Evolutionary conservation across 2,329 filamentous ascomycete genomes (phyloP), one percentile per base, ranked within the genome.

Genomic region (Fusarium sp.): DNA sequence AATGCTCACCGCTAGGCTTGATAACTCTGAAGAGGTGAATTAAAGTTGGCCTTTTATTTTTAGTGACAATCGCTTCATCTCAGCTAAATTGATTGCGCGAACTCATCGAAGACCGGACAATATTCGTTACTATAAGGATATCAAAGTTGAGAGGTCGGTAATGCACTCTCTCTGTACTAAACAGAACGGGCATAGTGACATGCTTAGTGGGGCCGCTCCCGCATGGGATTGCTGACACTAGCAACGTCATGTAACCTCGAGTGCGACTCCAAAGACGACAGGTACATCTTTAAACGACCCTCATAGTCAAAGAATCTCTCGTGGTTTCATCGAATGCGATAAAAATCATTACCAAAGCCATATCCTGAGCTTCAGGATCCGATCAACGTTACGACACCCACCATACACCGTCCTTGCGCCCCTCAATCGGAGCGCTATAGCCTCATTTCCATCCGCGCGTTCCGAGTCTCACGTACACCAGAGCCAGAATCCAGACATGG

Each of bases 201-300:
- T 41, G 16, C 27, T 40, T 27, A 27, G 67, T 64, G 68, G 68
- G 68, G 68, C 56, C 27, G 60, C 20, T 51, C 45, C 30, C n/a
- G 61, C 43, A 30, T 46, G 32, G 46, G 57, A 52, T 41, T 41
- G 67, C 67, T 71, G 48, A 71, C 67, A 55, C 63, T 65, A 65
- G 64, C 53, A 71, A 71, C 68, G 68, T 69, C 68, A 69, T 71
- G 63, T 49, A 66, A 52, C 55, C 34, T 22, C 58, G 52, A 34
- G 45, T 46, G 38, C 58, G 40, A 40, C 43, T 32, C 40, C 41
- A 59, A 67, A 55, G 34, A 57, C 54, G 47, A 65, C 51, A 60
- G 51, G 34, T 63, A 46, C 49, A 67, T 46, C 38, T 64, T 38
- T 49, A 27, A 22, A 55, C 53, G 47, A 55, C 46, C 12, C 20